Conservation (phyloP, 2,329 filamentous ascomycete species). For the Pestalotiopsis sp. region DNA sequence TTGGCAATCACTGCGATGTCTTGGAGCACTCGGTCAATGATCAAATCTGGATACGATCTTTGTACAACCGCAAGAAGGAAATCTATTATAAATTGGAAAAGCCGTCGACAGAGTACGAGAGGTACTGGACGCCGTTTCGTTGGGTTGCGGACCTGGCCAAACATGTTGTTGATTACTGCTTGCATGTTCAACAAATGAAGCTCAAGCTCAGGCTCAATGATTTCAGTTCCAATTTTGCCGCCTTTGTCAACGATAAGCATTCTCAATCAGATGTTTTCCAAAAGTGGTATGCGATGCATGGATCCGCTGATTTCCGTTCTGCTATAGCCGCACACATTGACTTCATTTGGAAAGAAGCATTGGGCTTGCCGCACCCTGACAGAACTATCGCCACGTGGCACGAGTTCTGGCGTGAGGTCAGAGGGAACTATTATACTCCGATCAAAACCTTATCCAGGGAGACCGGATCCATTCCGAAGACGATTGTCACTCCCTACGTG, state of each 20-base stretch:
- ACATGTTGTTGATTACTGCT: slow-evolving; percentile 70
- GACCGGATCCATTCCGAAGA: slow-evolving; percentile 37
- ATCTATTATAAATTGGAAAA: slow-evolving; percentile 66
- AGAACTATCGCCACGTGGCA: slow-evolving; percentile 32
- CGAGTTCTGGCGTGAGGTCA: slow-evolving; percentile 57
- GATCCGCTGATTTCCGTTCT: slow-evolving; percentile 62
- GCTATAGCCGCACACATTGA: slow-evolving; percentile 60
- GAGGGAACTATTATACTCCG: slow-evolving; percentile 34
- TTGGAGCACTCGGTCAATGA: slow-evolving; percentile 48
- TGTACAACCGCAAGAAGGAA: slow-evolving; percentile 38
- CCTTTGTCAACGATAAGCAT: slow-evolving; percentile 57
- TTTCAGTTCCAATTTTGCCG: slow-evolving; percentile 60
- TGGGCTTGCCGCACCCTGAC: slow-evolving; percentile 44
- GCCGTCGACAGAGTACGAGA: slow-evolving; percentile 62
- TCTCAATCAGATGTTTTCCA: slow-evolving; percentile 41
- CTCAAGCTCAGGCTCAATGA: slow-evolving; percentile 50
- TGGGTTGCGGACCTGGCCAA: slow-evolving; percentile 76
- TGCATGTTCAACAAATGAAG: slow-evolving; percentile 30
- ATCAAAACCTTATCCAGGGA: slow-evolving; percentile 17
- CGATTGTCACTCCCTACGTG: slow-evolving; percentile 72
- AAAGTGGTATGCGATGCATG: slow-evolving; percentile 56
- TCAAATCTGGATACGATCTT: slow-evolving; percentile 67
- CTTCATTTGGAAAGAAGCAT: slow-evolving; percentile 68
- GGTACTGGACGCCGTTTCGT: slow-evolving; percentile 65
- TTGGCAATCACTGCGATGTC: slow-evolving; percentile 65